Conservation (phyloP, 148 eudicot species). For the Salicornia ramosissima region DNA sequence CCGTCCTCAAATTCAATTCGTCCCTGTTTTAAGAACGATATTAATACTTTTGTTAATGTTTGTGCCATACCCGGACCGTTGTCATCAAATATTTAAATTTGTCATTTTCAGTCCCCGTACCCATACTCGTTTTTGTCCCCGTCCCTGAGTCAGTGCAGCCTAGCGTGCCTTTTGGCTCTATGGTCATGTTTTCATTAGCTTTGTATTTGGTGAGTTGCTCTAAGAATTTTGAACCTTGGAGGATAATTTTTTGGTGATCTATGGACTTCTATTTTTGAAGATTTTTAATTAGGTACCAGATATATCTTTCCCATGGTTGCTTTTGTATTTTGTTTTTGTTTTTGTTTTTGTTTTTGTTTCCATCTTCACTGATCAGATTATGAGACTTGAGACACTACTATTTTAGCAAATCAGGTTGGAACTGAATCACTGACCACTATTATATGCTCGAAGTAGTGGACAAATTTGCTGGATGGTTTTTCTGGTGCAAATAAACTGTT, state of each 20-base stretch:
- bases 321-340: neutral
- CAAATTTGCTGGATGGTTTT: neutral
- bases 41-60: too few species aligned
- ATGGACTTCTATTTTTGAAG: neutral
- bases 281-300: neutral
- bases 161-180: too few species aligned
- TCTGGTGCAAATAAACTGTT: neutral
- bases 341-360: neutral
- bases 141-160: too few species aligned
- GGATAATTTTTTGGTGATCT: neutral
- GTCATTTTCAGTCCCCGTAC: too few species aligned
- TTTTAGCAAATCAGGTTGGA: neutral
- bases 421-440: neutral
- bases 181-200: too few species aligned
- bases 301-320: slow-evolving; percentile 7
- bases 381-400: neutral
- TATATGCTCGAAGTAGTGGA: neutral
- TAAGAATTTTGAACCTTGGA: neutral
- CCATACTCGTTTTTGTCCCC: too few species aligned
- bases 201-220: too few species aligned
- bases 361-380: neutral
- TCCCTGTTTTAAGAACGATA: too few species aligned
- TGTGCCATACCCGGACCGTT: too few species aligned
- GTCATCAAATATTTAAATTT: too few species aligned
- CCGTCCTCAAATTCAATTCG: too few species aligned